Evolutionary conservation across 2,329 filamentous ascomycete genomes (phyloP), one percentile per base, ranked within the genome.

Genomic region (Pseudodiploospora longispora): DNA sequence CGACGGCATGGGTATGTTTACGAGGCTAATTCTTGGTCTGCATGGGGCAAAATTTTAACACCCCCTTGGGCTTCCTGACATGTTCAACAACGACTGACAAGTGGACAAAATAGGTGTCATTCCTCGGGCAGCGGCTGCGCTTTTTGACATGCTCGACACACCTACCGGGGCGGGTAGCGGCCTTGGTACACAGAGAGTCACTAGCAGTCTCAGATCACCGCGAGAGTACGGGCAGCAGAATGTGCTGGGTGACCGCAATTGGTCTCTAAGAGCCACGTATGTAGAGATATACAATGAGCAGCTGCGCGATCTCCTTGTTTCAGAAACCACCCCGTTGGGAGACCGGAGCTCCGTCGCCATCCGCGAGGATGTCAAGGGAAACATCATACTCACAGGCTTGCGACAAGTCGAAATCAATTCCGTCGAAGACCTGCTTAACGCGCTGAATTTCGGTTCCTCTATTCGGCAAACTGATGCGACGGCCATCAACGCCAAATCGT

Each of bases 201-300:
- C 28, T 12, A 43, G 42, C 5, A 48, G 46, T 30, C 75, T 96
- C 33, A 83, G 86, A 50, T 80, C 86, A 4, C 91, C 91, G 1
- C 77, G 81, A 38, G 80, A 88, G 51, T 93, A 94, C 54, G 56
- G 45, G 30, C 62, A 63, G 45, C 59, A 62, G 42, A 57, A 58
- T 38, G 75, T 79, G 46, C 68, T 73, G 36, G 59, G 67, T 3
- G 86, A 93, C 40, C 89, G 85, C 63, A 85, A 76, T 50, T 98
- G 93, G 93, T 84, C 87, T 42, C 71, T 98, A 57, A 95, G 86
- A 63, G 93, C 91, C 8, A 96, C 90, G 1, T 96, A 96, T 59
- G 87, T 96, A 50, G 79, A 97, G 72, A 98, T 98, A 52, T 98
- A 98, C 70, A 97, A 98, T 60, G 93, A 98, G 66, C 86, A 94